These are phyloP conservation scores for Pholiota molesta DNA, from an alignment of 768 basidiomycete species.

Conservation along the genomic window DNA sequence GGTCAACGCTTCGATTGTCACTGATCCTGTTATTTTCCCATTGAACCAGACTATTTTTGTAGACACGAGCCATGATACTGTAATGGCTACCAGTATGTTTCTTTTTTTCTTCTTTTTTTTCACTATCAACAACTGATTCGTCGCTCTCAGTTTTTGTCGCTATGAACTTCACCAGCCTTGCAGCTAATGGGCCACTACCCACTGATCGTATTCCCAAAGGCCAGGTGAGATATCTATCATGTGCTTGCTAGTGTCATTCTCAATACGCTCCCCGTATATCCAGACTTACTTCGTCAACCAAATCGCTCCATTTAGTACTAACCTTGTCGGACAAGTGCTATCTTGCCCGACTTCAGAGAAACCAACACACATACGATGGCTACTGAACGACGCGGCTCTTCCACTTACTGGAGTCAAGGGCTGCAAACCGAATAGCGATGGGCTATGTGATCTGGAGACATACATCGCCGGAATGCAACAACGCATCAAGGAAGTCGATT, in stretches of 20 bases:
- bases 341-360: conserved; percentile 34
- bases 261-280: conserved; percentile 30
- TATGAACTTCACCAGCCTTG: conserved; percentile 70
- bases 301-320: conserved; percentile 37
- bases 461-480: conserved; percentile 63
- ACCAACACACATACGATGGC: conserved; percentile 59
- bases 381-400: conserved; percentile 75
- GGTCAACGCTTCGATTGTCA: conserved; percentile 69
- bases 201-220: conserved; percentile 57
- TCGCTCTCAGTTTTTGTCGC: conserved; percentile 58
- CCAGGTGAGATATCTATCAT: conserved; percentile 59
- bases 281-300: conserved; percentile 34
- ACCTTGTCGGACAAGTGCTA: conserved; percentile 49
- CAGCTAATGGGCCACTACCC: conserved; percentile 63
- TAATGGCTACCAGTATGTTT: conserved; percentile 60
- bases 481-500: conserved; percentile 62
- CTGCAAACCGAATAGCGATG: conserved; percentile 57
- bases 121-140: not conserved
- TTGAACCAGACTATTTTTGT: conserved; percentile 64
- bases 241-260: conserved; percentile 40
- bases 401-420: conserved; percentile 68
- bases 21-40: conserved; percentile 55
- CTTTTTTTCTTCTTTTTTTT: not conserved
- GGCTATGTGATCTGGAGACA: conserved; percentile 60
- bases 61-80: conserved; percentile 76